Evolutionary conservation across 2,329 filamentous ascomycete genomes (phyloP), one percentile per base, ranked within the genome.

Genomic region (Corinectria fuckeliana): DNA sequence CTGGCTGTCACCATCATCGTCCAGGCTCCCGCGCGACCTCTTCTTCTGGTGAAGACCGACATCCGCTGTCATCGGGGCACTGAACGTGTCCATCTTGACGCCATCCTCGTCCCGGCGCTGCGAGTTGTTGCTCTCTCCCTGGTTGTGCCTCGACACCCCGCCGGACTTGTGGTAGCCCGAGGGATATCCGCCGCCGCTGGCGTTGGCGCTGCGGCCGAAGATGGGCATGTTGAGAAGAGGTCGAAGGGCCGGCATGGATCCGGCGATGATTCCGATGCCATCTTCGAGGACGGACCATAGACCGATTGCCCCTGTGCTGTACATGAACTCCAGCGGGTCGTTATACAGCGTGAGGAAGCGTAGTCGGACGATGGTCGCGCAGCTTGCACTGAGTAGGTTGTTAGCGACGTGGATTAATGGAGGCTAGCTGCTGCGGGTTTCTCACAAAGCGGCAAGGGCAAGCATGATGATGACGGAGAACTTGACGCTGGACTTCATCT

Each of bases 401-500:
- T 61, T 49, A 55, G 60, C 16, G 23, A 11, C 16, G 14, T 26
- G 20, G n/a, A 41, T 41, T 6, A 25, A 25, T 13, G 38, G 2
- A 3, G 2, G 6, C 7, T 16, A n/a, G 16, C 11, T 38, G 36
- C n/a, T 28, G 9, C 16, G 16, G 16, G 25, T 7, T 41, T 41
- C 69, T 61, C 28, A 69, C 69, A 70, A 62, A 16, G 57, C 64
- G 4, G 60, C 69, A 6, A 71, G 50, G 1, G 67, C 57, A 30
- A 71, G 58, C 38, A 71, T 60, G 0, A 69, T 23, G 8, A 34
- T 56, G 0, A 69, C 66, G 1, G 66, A 63, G 3, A 69, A 16
- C 41, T 71, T 71, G 11, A 71, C 57, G 7, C 54, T 59, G 0
- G 51, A 50, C 26, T 65, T 67, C 69, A 73, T 69, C 45, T 72